Evolutionary conservation across 495 filamentous ascomycete genomes (phyloP), one percentile per base, ranked within the genome.

Genomic region (Astrothelium subdiscretum): DNA sequence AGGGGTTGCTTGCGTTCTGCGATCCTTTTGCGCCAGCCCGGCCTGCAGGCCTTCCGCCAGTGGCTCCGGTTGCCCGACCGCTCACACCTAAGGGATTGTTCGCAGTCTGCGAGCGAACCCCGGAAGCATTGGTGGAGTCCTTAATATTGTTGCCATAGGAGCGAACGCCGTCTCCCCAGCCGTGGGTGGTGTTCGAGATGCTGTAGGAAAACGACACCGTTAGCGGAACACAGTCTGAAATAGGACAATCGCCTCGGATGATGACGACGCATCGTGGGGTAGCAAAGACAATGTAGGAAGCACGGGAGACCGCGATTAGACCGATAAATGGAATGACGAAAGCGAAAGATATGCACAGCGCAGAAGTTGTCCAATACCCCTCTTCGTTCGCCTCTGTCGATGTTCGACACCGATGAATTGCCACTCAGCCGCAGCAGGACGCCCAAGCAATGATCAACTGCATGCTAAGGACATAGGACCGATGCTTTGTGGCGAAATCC

Each of bases 91-190:
- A 57, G 0, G 78, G 78, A 57, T 80, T 80, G 13, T 62, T 67
- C 0, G 72, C 71, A 0, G 77, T 79, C 13, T 70, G 61, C 2
- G 70, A 65, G 10, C 77, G 66, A 2, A 63, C 1, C 1, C 77
- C 78, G 0, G 57, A 66, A 4, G 76, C 76, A 12, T 71, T 73
- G 0, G 76, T 77, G 2, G 67, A 66, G 63, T 80, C 77, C 52
- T 77, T 78, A 64, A 80, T 72, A 59, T 70, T 71, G 69, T 80
- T 80, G 38, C 76, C 78, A 62, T 75, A 76, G 57, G 76, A 74
- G 61, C 74, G 74, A 26, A 77, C 75, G 62, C 72, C 70, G 63
- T 75, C 69, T 31, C 72, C 77, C 73, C 74, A 79, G 51, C 62
- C 63, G 24, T 69, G 69, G 2, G 76, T 70, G 0, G 73, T 70